These are phyloP conservation scores for Fusarium sp. DNA, from an alignment of 2,329 filamentous ascomycete species.

Conservation along the genomic window DNA sequence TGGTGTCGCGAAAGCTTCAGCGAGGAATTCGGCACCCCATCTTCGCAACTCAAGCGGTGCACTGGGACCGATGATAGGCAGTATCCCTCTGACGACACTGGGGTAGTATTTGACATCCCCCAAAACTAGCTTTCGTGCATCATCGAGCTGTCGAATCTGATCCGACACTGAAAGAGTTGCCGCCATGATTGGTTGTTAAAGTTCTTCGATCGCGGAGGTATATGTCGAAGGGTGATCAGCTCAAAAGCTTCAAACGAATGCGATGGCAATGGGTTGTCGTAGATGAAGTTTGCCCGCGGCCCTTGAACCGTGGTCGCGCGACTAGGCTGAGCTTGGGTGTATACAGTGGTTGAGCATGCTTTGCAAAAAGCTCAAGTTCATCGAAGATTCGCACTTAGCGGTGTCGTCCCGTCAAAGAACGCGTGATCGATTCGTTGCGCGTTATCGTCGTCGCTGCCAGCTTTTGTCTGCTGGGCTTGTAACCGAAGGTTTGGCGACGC, in stretches of 20 bases:
- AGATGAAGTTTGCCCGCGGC: conserved; percentile 34
- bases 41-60: conserved; percentile 83
- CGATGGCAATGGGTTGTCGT: conserved; percentile 21
- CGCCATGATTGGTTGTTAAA: conserved; percentile 56
- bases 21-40: conserved; percentile 97
- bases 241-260: conserved; percentile 22
- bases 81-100: conserved; percentile 88
- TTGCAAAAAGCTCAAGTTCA: conserved; percentile 38
- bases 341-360: conserved; percentile 45
- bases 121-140: conserved; percentile 89
- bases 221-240: not conserved
- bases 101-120: conserved; percentile 89
- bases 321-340: conserved; percentile 47
- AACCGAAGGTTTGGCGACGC: conserved; percentile 44
- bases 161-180: conserved; percentile 72
- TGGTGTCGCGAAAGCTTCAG: conserved; percentile 96
- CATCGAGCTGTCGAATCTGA: conserved; percentile 88
- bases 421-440: conserved; percentile 4
- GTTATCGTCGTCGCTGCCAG: conserved; percentile 21
- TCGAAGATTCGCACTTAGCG: conserved; percentile 11
- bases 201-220: conserved; percentile 18
- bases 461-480: conserved; percentile 18
- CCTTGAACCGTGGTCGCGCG: conserved; percentile 46
- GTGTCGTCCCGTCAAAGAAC: not conserved
- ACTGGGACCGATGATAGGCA: conserved; percentile 86